Conservation (phyloP, 768 basidiomycete species). For the Hypholoma sublateritium region DNA sequence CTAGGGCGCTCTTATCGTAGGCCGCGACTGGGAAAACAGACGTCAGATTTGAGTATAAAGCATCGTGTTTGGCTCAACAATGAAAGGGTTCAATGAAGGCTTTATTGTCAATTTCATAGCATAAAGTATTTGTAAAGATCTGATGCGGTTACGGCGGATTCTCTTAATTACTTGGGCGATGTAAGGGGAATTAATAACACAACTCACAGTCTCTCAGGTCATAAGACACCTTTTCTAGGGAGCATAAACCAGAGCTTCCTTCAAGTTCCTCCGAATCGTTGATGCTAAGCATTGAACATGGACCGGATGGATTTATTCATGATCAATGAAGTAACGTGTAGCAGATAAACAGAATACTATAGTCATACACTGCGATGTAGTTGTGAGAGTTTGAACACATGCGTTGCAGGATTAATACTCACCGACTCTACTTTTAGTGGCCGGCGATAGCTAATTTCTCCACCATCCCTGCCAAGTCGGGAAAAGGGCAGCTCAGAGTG, state of each 20-base stretch:
- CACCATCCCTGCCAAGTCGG: no score
- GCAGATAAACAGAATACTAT: no score
- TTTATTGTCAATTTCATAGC: not conserved
- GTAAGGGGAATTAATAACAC: not conserved
- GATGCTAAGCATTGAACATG: not conserved
- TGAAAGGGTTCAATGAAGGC: not conserved
- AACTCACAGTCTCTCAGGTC: not conserved
- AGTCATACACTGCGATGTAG: no score
- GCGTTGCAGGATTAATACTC: no score
- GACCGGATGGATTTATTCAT: not conserved
- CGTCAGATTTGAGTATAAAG: no score
- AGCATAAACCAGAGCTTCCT: not conserved
- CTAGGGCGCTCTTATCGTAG: not conserved
- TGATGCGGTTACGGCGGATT: not conserved
- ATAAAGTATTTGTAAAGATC: not conserved
- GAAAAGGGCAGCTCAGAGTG: constrained; percentile 7
- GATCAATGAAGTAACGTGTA: no score
- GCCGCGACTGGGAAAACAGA: no score
- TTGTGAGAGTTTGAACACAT: no score
- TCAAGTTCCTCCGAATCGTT: not conserved
- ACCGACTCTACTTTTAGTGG: no score
- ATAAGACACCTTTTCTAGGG: not conserved
- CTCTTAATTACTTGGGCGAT: not conserved
- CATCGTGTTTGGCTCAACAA: no score
- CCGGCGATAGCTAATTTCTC: no score